These are phyloP conservation scores for Myxozyma geophila DNA, from an alignment of 805 yeast species.

Conservation along the genomic window DNA sequence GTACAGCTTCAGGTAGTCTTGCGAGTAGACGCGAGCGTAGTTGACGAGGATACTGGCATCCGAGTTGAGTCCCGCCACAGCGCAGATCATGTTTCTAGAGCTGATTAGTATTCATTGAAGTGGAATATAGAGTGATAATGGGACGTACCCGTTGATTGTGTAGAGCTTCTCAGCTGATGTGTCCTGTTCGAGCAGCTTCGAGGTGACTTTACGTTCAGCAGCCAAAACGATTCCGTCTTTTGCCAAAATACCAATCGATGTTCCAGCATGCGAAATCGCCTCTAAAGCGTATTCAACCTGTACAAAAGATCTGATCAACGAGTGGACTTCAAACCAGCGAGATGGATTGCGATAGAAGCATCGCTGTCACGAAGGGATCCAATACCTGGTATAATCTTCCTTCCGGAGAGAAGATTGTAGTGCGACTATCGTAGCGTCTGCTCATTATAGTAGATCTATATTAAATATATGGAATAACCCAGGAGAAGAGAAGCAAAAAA, in stretches of 20 bases:
- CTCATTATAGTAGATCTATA: slow-evolving; percentile 55
- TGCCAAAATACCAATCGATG: slow-evolving; percentile 77
- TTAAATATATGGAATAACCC: background rate
- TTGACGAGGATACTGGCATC: slow-evolving; percentile 92
- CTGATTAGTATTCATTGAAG: background rate
- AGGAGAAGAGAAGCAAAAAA: background rate
- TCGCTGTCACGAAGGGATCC: background rate
- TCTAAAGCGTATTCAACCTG: slow-evolving; percentile 94
- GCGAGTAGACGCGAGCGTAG: slow-evolving; percentile 84
- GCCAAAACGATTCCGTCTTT: slow-evolving; percentile 91
- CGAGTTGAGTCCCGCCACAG: slow-evolving; percentile 98
- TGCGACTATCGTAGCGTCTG: slow-evolving; percentile 98
- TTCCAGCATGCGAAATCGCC: slow-evolving; percentile 82
- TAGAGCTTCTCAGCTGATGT: slow-evolving; percentile 92
- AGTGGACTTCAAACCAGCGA: background rate
- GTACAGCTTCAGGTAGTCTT: slow-evolving; percentile 80
- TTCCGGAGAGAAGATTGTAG: slow-evolving; percentile 98
- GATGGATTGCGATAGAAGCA: slow-evolving; percentile 2
- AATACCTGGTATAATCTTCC: slow-evolving; percentile 90
- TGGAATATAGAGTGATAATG: slow-evolving; percentile 29
- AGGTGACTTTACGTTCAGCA: slow-evolving; percentile 94
- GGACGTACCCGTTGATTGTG: slow-evolving; percentile 66
- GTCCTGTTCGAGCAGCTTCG: slow-evolving; percentile 91
- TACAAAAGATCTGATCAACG: background rate
- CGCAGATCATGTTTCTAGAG: slow-evolving; percentile 68